These are phyloP conservation scores for Hyphopichia burtonii DNA, from an alignment of 1,139 yeast species.

Conservation along the genomic window DNA sequence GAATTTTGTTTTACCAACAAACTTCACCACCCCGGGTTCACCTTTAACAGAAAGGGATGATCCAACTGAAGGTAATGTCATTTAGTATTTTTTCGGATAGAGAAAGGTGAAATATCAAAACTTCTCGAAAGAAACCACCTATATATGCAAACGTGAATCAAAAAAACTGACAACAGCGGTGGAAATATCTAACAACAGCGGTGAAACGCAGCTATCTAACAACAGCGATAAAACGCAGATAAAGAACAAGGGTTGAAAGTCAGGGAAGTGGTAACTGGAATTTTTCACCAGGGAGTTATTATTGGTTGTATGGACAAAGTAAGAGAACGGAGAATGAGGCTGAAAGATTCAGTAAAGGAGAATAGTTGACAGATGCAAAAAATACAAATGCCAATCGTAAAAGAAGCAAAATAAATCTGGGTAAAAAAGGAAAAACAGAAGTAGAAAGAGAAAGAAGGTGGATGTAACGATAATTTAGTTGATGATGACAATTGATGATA, in stretches of 20 bases:
- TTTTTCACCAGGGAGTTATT: not conserved
- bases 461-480: not conserved
- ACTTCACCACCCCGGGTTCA: constrained; percentile 46
- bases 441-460: not conserved
- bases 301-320: not conserved
- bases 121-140: too few relatives aligned
- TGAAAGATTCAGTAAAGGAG: too few relatives aligned
- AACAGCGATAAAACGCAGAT: too few relatives aligned
- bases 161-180: too few relatives aligned
- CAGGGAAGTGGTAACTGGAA: too few relatives aligned
- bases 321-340: not conserved
- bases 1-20: constrained; percentile 54
- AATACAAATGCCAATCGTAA: too few relatives aligned
- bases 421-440: not conserved
- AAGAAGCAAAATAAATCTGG: not conserved
- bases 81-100: not conserved
- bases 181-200: too few relatives aligned
- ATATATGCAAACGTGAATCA: too few relatives aligned
- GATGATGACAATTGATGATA: not conserved
- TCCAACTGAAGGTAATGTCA: constrained; percentile 24
- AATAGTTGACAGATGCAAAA: not conserved
- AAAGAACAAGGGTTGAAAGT: too few relatives aligned
- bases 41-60: constrained; percentile 42
- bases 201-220: too few relatives aligned
- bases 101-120: too few relatives aligned